Conservation (phyloP, 495 filamentous ascomycete species). For the Aspergillus coremiiformis region DNA sequence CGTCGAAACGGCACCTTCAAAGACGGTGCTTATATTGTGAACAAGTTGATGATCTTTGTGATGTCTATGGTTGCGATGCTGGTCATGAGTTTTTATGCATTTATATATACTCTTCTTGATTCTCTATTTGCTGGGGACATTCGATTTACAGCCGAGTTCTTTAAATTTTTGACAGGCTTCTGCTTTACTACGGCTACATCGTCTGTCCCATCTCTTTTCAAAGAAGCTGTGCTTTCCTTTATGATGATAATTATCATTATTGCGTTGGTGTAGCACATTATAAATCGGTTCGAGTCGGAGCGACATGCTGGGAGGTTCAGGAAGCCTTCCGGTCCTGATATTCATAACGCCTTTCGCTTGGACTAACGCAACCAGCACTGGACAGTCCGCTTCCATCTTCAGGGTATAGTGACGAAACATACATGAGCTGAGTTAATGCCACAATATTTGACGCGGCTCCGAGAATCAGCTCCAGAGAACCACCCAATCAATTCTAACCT, state of each 20-base stretch:
- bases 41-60: background rate
- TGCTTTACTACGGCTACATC: background rate
- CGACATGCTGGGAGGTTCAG: slow-evolving; percentile 1
- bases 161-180: background rate
- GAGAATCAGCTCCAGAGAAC: background rate
- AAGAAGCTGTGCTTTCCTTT: background rate
- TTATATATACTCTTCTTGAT: background rate
- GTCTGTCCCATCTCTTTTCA: background rate
- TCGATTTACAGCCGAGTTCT: background rate
- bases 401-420: background rate
- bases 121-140: background rate
- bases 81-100: background rate
- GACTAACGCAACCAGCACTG: background rate
- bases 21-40: background rate
- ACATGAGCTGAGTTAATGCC: background rate
- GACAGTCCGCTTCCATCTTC: background rate
- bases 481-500: background rate
- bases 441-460: background rate
- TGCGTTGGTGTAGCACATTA: slow-evolving; percentile 11
- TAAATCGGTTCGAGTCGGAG: background rate
- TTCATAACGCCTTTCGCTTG: background rate
- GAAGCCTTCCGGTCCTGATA: background rate
- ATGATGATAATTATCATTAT: slow-evolving; percentile 8
- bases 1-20: background rate
- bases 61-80: background rate